Conservation (phyloP, 345 rosid genomes). For the Kernera saxatilis region DNA sequence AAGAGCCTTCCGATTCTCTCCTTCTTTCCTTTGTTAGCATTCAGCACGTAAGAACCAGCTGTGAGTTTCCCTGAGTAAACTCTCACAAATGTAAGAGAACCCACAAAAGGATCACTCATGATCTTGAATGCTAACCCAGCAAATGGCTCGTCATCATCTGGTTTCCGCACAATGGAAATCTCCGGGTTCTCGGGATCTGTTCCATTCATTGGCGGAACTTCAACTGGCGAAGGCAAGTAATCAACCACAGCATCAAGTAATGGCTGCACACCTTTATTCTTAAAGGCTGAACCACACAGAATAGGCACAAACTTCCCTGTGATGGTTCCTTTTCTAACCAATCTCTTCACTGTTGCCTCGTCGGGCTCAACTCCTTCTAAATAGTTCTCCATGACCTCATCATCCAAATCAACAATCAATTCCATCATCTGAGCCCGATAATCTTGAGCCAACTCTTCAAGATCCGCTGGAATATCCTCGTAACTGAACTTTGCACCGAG, state of each 20-base stretch:
- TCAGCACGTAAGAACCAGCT: conserved; percentile 87
- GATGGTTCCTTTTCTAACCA: conserved; percentile 80
- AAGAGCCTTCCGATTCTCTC: conserved; percentile 96
- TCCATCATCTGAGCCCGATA: conserved; percentile 70
- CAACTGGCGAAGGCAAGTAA: conserved; percentile 88
- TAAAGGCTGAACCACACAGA: conserved; percentile 88
- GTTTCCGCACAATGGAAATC: conserved; percentile 40
- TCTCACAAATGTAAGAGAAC: conserved; percentile 92
- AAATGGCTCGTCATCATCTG: conserved; percentile 81
- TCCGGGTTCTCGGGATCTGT: conserved; percentile 92
- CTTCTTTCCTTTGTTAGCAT: conserved; percentile 93
- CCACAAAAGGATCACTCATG: conserved; percentile 94
- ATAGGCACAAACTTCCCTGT: conserved; percentile 72
- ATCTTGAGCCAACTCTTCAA: conserved; percentile 67
- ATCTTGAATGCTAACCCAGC: conserved; percentile 95
- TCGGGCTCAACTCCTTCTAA: conserved; percentile 95
- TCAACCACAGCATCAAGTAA: conserved; percentile 90
- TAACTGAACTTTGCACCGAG: conserved; percentile 87
- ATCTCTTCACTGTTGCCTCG: conserved; percentile 65
- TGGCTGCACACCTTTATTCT: conserved; percentile 95
- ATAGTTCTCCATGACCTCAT: conserved; percentile 86
- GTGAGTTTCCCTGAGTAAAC: conserved; percentile 75
- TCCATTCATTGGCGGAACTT: conserved; percentile 84
- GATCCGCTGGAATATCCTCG: conserved; percentile 76
- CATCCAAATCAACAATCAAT: conserved; percentile 70